Conservation (phyloP, 2,329 filamentous ascomycete species). For the Orbilia javanica region DNA sequence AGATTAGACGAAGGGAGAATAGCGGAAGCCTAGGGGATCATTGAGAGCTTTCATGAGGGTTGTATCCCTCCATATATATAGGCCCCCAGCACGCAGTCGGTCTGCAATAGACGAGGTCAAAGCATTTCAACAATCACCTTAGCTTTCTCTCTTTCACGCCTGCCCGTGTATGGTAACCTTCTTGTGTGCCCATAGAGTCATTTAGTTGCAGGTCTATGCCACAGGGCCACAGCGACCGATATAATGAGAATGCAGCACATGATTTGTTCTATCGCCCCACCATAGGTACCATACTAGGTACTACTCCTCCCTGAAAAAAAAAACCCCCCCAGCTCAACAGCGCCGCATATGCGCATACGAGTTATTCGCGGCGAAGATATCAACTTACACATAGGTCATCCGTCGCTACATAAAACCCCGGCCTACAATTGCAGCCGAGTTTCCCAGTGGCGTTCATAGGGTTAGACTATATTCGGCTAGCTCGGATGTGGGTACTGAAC, state of each 20-base stretch:
- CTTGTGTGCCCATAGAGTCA: not conserved
- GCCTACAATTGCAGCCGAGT: not conserved
- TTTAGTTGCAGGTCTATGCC: constrained; percentile 9
- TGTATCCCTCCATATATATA: constrained; percentile 36
- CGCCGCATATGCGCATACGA: constrained; percentile 28
- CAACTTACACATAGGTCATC: not conserved
- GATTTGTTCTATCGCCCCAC: constrained; percentile 40
- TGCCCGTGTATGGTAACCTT: too few species aligned
- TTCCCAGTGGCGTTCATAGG: constrained; percentile 16
- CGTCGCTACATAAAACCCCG: constrained; percentile 26
- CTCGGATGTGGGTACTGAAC: not conserved
- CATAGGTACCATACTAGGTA: too few species aligned
- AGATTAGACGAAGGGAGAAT: constrained; percentile 12
- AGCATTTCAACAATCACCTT: not conserved
- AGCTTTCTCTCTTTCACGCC: too few species aligned
- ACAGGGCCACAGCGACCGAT: constrained; percentile 1
- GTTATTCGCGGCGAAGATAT: not conserved
- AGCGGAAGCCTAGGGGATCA: not conserved
- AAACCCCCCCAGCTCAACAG: constrained; percentile 36
- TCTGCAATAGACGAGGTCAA: constrained; percentile 3
- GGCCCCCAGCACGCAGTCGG: not conserved
- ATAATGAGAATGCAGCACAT: constrained; percentile 12
- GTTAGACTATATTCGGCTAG: constrained; percentile 13
- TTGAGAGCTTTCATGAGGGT: not conserved
- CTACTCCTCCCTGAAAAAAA: constrained; percentile 22